Base-by-base conservation (phyloP, 345 rosid species). In the Hibiscus mutabilis region DNA sequence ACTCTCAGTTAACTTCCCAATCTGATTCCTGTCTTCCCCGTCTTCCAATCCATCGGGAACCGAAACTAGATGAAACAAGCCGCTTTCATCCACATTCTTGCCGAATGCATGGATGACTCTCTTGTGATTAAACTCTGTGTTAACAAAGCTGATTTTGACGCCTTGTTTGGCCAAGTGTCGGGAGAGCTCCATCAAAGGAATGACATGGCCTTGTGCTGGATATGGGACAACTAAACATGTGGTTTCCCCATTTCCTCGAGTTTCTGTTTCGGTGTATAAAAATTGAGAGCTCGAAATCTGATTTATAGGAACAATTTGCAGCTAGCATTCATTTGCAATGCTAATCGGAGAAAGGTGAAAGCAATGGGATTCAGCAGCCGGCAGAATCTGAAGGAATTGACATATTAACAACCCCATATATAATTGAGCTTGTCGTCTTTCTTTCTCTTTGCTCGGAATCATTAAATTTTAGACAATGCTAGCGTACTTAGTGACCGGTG, bases 161-260 rank as follows among this genome's bases (percentile, higher is more conserved):
- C 82, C 84, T 27, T 73, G 70, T 60, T 79, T 44, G 21, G 61
- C 64, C 22, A 73, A n/a, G 35, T 15, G 33, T 31, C 56, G 76
- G 16, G 84, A 74, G 0, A 83, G 61, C 13, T 75, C 68, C 84
- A 82, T 81, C 14, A 82, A 33, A 58, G 86, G 82, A 73, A 79
- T 63, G 3, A 85, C 81, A 74, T 85, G 92, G 6, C 92, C 86
- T 79, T 85, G 89, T 37, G 84, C 77, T 25, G 90, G 88, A 75
- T 44, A 82, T 16, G 86, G 82, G 19, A 84, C 52, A 1, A 75
- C 86, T 24, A 86, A 47, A 78, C 60, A 70, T 77, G 80, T 16
- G 80, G 79, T 12, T 8, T 80, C 8, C 44, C 74, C 87, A 82
- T 84, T 69, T 47, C 22, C 29, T 35, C 10, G 1, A 37, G 42